Percentiles rank a stretch among this genome's conserved stretches.
Conservation (phyloP, 768 basidiomycete species). For the Strobilomyces confusus region DNA sequence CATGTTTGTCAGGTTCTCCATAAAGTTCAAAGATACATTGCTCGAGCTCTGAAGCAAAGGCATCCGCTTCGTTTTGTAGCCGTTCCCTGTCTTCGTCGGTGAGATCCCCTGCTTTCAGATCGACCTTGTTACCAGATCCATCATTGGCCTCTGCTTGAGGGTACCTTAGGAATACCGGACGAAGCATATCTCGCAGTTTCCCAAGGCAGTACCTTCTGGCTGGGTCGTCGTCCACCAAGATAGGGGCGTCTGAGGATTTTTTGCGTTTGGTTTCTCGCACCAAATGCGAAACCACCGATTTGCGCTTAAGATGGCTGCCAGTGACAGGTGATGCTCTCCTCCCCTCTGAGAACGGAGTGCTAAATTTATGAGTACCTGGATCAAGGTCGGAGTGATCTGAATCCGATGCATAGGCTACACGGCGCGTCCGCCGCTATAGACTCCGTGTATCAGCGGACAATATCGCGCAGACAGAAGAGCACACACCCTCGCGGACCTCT, state of each 20-base stretch:
- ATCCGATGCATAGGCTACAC: constrained; percentile 38
- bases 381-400: constrained; percentile 39
- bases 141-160: constrained; percentile 46
- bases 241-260: constrained; percentile 38
- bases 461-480: constrained; percentile 7
- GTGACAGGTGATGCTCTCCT: constrained; percentile 20
- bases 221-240: constrained; percentile 57
- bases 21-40: constrained; percentile 71
- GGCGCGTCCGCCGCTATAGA: constrained; percentile 43
- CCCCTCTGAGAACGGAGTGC: constrained; percentile 18
- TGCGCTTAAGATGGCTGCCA: constrained; percentile 47
- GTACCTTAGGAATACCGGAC: constrained; percentile 67
- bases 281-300: constrained; percentile 37
- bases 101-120: constrained; percentile 51
- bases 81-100: constrained; percentile 55
- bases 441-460: constrained; percentile 12
- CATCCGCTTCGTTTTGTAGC: constrained; percentile 53
- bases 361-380: constrained; percentile 13
- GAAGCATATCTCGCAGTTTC: constrained; percentile 70
- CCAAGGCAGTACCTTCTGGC: constrained; percentile 75
- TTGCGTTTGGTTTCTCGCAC: constrained; percentile 45
- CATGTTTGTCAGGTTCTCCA: constrained; percentile 71
- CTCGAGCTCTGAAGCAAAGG: constrained; percentile 72
- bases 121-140: constrained; percentile 31
- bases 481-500: constrained; percentile 45